A percentile compares a stretch with the other conserved stretches of the same genome.
Evolutionary conservation across 2,329 filamentous ascomycete genomes (phyloP).

Genomic region (Parastagonospora nodorum): DNA sequence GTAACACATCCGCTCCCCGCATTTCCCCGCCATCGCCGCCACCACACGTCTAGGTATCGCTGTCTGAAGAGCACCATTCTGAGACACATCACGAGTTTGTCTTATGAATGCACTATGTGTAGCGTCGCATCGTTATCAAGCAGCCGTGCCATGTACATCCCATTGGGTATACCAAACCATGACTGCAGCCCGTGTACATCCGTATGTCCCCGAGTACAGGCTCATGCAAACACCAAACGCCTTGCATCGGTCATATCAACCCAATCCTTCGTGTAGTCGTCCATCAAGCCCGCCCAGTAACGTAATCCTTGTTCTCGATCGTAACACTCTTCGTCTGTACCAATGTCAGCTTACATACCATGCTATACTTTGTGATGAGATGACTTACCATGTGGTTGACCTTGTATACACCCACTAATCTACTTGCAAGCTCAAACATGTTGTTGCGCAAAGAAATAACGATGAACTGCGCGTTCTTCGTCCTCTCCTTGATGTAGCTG

Average conservation of each 20-base stretch:
- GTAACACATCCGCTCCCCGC: neutral
- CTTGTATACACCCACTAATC: constrained; percentile 97
- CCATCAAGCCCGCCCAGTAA: constrained; percentile 23
- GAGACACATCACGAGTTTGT: no score
- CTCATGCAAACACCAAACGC: constrained; percentile 7
- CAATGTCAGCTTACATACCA: constrained; percentile 16
- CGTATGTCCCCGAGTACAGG: neutral
- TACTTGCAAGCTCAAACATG: constrained; percentile 98
- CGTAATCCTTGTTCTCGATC: constrained; percentile 58
- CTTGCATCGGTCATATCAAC: neutral
- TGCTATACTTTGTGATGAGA: neutral
- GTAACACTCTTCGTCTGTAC: constrained; percentile 59
- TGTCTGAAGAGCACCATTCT: no score
- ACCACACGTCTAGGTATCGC: neutral
- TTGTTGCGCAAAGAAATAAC: constrained; percentile 98
- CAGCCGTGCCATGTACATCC: neutral
- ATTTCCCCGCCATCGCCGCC: constrained; percentile 1
- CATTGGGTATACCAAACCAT: neutral
- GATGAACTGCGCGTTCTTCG: constrained; percentile 98
- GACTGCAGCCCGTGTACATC: no score
- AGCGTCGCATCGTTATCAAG: neutral
- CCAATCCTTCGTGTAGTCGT: neutral
- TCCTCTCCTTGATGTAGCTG: constrained; percentile 98
- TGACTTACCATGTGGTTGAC: constrained; percentile 85
- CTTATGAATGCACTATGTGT: neutral